Conservation (phyloP, 176 grass and related monocot genomes). For the Raddia guianensis region DNA sequence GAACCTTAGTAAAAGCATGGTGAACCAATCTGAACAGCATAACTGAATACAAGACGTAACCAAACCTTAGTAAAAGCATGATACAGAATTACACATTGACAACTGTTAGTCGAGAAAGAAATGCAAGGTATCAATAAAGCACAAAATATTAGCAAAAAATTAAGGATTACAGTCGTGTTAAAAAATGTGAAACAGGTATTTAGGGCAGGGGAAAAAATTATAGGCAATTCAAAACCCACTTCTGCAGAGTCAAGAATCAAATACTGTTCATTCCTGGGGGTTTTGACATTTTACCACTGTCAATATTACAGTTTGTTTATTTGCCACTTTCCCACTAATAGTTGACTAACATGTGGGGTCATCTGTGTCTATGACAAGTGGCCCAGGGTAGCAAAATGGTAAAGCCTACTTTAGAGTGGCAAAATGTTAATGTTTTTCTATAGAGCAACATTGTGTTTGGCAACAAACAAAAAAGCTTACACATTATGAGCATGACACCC, state of each 20-base stretch:
- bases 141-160: background rate
- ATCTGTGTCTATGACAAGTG: too few relatives aligned
- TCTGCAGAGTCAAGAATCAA: background rate
- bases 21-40: background rate
- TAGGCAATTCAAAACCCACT: background rate
- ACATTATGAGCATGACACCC: background rate
- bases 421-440: too few relatives aligned
- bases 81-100: background rate
- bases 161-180: background rate
- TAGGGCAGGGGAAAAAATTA: background rate
- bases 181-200: background rate
- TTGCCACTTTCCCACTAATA: too few relatives aligned
- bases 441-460: background rate
- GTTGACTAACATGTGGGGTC: too few relatives aligned
- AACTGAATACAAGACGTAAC: constrained; percentile 5
- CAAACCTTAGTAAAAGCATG: background rate
- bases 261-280: background rate
- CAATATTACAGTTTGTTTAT: too few relatives aligned
- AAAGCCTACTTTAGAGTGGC: too few relatives aligned
- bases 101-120: constrained; percentile 7
- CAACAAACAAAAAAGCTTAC: background rate
- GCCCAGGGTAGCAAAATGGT: too few relatives aligned
- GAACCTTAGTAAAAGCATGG: background rate
- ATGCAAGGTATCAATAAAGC: background rate
- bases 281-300: too few relatives aligned